phyloP scores from a whole-genome alignment of 768 basidiomycete species.

The Tremella mesenterica region DNA sequence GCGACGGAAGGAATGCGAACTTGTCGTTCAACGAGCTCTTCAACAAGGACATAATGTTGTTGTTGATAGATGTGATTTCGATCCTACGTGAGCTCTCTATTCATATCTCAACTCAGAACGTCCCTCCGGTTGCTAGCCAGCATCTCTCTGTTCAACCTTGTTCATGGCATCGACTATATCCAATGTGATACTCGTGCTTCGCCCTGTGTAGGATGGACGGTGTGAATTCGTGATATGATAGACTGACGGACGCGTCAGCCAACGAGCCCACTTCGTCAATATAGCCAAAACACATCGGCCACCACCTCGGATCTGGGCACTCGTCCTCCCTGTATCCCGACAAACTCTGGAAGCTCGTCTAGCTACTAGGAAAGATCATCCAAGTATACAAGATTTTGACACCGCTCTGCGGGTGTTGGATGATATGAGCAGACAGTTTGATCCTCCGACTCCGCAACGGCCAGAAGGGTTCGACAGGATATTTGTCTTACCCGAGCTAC shows the following conservation, averaged over 20 bases:
- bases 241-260: slow-evolving; percentile 14
- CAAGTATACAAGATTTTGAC: slow-evolving; percentile 33
- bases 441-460: slow-evolving; percentile 19
- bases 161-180: neutral
- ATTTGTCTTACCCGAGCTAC: slow-evolving; percentile 12
- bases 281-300: slow-evolving; percentile 18
- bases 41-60: slow-evolving; percentile 32
- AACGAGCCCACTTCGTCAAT: slow-evolving; percentile 38
- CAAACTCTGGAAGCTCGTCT: slow-evolving; percentile 27
- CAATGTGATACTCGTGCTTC: neutral
- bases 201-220: neutral
- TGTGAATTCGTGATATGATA: neutral
- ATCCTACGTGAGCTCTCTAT: slow-evolving; percentile 29
- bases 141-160: neutral
- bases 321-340: slow-evolving; percentile 17
- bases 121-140: neutral
- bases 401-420: slow-evolving; percentile 30
- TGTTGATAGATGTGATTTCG: slow-evolving; percentile 41
- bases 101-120: neutral
- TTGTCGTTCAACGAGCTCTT: slow-evolving; percentile 20
- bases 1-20: slow-evolving; percentile 38
- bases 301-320: slow-evolving; percentile 16
- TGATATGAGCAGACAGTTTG: slow-evolving; percentile 27
- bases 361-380: slow-evolving; percentile 24
- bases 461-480: slow-evolving; percentile 38